phyloP scores from a whole-genome alignment of 331 rosid species.

The Quercus lobata region DNA sequence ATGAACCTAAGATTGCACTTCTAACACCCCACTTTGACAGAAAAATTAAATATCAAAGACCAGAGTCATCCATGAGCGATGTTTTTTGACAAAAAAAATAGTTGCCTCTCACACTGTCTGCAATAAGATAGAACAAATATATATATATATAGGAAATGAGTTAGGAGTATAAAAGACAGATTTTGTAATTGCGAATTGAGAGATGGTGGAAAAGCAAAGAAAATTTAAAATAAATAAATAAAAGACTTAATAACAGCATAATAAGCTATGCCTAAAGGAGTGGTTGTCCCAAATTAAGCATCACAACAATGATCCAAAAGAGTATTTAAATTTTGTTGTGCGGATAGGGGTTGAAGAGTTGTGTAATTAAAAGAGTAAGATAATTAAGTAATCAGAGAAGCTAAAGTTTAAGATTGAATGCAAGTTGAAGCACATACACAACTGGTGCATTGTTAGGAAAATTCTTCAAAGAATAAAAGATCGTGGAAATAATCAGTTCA shows the following conservation, averaged over 20 bases:
- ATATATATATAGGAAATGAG: background rate
- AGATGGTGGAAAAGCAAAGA: background rate
- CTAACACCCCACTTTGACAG: conserved; percentile 8
- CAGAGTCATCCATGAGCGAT: conserved; percentile 13
- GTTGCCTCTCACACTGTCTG: conserved; percentile 28
- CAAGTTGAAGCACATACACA: no score
- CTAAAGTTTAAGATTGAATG: no score
- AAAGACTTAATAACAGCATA: background rate
- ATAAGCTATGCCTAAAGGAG: background rate
- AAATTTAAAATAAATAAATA: background rate
- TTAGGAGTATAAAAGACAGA: background rate
- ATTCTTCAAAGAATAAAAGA: no score
- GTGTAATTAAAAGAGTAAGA: no score
- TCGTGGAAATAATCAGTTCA: no score
- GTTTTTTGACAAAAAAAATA: background rate
- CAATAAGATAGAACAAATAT: conserved; percentile 18
- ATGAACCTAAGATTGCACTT: conserved; percentile 18
- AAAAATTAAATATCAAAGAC: conserved; percentile 9
- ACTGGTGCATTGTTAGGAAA: no score
- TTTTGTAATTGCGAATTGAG: background rate
- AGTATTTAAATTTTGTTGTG: no score
- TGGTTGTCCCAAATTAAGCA: background rate
- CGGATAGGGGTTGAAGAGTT: no score
- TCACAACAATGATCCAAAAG: no score
- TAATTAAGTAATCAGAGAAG: no score